A percentile compares a stretch with the other conserved stretches of the same genome.
Conservation (phyloP, 306 rosid species). For the Pyrus betulifolia region DNA sequence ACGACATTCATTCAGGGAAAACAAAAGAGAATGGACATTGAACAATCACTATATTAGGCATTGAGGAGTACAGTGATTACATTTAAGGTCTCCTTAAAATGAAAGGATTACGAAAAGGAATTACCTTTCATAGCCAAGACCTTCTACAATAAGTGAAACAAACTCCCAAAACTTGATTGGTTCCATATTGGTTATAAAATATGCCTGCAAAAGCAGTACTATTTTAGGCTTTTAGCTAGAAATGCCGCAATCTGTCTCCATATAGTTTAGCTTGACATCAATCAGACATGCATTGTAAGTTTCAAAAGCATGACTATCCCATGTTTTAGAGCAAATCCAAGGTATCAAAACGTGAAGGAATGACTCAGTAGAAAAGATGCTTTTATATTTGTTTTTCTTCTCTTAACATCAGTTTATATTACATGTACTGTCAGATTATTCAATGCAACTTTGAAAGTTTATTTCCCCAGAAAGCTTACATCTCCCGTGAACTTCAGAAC, state of each 20-base stretch:
- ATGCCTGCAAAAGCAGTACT: slow-evolving; percentile 59
- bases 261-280: not conserved
- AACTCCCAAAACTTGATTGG: slow-evolving; percentile 95
- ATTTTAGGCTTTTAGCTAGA: slow-evolving; percentile 21
- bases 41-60: not conserved
- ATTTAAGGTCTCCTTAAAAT: not conserved
- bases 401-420: too few relatives aligned
- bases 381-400: too few relatives aligned
- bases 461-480: not conserved
- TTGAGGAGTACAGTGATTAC: not conserved
- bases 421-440: not conserved
- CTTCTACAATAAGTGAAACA: slow-evolving; percentile 65
- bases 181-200: slow-evolving; percentile 91
- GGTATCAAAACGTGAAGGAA: not conserved
- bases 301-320: not conserved
- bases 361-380: not conserved
- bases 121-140: slow-evolving; percentile 89
- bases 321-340: not conserved
- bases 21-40: not conserved
- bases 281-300: not conserved
- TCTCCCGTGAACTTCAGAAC: not conserved
- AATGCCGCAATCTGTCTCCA: not conserved
- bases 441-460: not conserved
- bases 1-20: slow-evolving; percentile 28
- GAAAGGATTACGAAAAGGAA: not conserved